Percentiles rank a stretch among this genome's conserved stretches.
Evolutionary conservation across 352 stramenopile genomes (phyloP).

Genomic region (Discostella stelligera): DNA sequence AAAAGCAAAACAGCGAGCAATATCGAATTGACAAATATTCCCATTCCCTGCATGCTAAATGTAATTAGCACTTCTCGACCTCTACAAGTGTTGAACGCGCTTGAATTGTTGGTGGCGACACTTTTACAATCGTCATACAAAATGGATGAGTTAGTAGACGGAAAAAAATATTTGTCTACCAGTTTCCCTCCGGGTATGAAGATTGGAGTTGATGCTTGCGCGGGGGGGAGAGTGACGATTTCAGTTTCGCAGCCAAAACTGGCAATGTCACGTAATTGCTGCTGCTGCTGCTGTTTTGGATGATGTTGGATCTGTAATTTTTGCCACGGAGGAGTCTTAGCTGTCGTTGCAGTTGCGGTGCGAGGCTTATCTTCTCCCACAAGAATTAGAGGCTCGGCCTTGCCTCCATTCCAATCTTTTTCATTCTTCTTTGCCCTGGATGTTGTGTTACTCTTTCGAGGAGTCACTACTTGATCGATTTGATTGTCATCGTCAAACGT

Average conservation of each 20-base stretch:
- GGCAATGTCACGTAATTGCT: neutral
- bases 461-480: neutral
- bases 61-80: slow-evolving; percentile 64
- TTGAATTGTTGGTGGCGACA: slow-evolving; percentile 11
- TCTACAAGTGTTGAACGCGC: neutral
- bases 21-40: slow-evolving; percentile 69
- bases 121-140: neutral
- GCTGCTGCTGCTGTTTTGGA: neutral
- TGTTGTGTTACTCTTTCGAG: neutral
- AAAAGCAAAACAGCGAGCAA: slow-evolving; percentile 60
- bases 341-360: neutral
- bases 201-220: neutral
- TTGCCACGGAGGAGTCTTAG: neutral
- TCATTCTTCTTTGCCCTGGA: neutral
- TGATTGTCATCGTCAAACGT: neutral
- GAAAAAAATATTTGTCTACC: neutral
- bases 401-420: neutral
- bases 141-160: neutral
- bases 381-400: neutral
- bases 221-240: neutral
- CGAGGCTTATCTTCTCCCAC: slow-evolving; percentile 3
- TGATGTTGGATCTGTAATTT: neutral
- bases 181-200: neutral
- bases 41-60: slow-evolving; percentile 75
- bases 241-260: neutral